Evolutionary conservation across 306 rosid genomes (phyloP).

Genomic region (Pyrus communis): DNA sequence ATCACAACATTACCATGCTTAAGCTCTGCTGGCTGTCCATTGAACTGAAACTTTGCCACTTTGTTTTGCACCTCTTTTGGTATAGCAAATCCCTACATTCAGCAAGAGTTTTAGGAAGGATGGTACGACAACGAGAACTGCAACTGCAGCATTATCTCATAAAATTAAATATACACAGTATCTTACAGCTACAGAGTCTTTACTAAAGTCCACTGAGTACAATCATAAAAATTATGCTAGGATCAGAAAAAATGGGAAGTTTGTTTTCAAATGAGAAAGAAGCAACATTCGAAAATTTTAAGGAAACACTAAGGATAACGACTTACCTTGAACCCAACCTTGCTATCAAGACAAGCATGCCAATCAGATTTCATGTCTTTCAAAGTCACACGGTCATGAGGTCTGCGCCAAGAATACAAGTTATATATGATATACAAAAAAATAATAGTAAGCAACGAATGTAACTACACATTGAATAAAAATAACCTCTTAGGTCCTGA

Average conservation of each 20-base stretch:
- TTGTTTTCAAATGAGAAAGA: not conserved
- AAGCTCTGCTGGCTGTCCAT: conserved; percentile 85
- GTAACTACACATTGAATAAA: conserved; percentile 6
- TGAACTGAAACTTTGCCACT: conserved; percentile 70
- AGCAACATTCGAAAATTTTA: not conserved
- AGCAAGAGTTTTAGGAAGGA: conserved; percentile 4
- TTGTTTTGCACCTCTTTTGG: conserved; percentile 78
- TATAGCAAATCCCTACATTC: conserved; percentile 74
- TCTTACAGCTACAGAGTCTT: not conserved
- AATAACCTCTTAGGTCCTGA: conserved; percentile 94
- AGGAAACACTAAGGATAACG: not conserved
- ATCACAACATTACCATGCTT: conserved; percentile 87
- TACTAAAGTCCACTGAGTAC: not conserved
- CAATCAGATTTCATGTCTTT: conserved; percentile 91
- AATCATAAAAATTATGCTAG: not conserved
- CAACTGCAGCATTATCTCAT: not conserved
- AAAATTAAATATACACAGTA: not conserved
- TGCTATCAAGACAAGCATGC: conserved; percentile 84
- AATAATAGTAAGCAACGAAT: not conserved
- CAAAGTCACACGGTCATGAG: conserved; percentile 83
- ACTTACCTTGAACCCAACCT: conserved; percentile 95
- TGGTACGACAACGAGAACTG: conserved; percentile 3
- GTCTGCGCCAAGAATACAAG: conserved; percentile 36
- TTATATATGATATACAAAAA: not conserved
- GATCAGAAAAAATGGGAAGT: not conserved